Evolutionary conservation across 2,329 filamentous ascomycete genomes (phyloP), one percentile per base, ranked within the genome.

Genomic region (Pseudovirgaria hyperparasitica): DNA sequence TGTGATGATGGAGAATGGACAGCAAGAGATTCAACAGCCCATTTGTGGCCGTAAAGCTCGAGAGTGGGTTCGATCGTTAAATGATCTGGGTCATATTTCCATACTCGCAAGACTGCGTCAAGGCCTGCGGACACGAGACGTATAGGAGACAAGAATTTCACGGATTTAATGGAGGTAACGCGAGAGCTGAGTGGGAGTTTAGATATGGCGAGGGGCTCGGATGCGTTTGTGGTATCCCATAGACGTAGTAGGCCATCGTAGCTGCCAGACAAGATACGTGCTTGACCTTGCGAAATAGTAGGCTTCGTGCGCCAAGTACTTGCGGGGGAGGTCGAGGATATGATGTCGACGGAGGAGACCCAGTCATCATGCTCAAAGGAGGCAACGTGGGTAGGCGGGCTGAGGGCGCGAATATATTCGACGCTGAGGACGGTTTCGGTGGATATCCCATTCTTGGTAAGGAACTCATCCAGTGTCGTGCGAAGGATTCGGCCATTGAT

Each of bases 291-390:
- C 15, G 55, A 52, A 24, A 61, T 42, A 9, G 41, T 41, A n/a
- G n/a, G n/a, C 9, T 67, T 57, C 25, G 58, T 62, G 7, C 63
- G 61, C 68, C 70, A 76, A 29, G 52, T 49, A 12, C 66, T 73
- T 3, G 74, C 70, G 5, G 62, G 57, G 2, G 80, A 79, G 9
- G 67, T 72, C 9, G 57, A 54, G 0, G 84, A 86, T 14, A 92
- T 62, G 4, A 92, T 70, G 52, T 94, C 85, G 15, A 96, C 74
- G 15, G 72, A 71, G 50, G 82, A 82, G 25, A 98, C 81, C 90
- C 90, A 98, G 54, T 96, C 90, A 47, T 98, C 86, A 53, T 98
- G 87, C 60, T 94, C 78, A 52, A 93, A 98, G 48, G 81, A 90
- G 9, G 85, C 79, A 41, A 92, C 76, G 52, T 90, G 87, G 19